Evolutionary conservation across 257 asterid species (phyloP), one percentile per base, ranked within the genome.

Genomic region (Coffea eugenioides): DNA sequence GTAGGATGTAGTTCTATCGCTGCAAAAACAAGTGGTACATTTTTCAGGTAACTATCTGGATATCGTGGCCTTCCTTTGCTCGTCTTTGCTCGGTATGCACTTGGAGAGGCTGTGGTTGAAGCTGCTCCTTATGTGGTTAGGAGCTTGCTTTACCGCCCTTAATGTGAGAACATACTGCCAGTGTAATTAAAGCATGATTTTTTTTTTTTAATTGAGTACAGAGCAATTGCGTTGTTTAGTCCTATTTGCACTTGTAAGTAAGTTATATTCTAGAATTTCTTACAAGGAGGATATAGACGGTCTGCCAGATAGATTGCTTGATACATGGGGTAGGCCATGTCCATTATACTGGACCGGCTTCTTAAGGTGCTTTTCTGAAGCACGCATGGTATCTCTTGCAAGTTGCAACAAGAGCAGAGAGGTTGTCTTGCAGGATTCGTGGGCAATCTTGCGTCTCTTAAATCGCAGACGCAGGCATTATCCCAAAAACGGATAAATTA

Each of bases 111-210:
- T 71, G 10, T n/a, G 15, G 68, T 45, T 52, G 57, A 67, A 66
- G 74, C 66, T 45, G 73, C 59, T 23, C 75, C 23, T 68, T 14
- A 52, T 36, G 54, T 21, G n/a, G 31, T n/a, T 48, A 3, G 45
- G 78, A 43, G 46, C 75, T 51, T 51, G 69, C 45, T 61, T 16
- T 54, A 39, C 46, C 4, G 76, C 49, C 69, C 46, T 39, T 39
- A 11, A 41, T 57, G 74, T 61, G 68, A 39, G 51, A 54, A 67
- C 7, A 25, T 45, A 18, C 66, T 71, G 45, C 73, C 31, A 1
- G 20, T 79, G 82, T 72, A 79, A 59, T 48, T 74, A 51, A 39
- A 64, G 65, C 52, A 21, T 73, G 7, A 64, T 36, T 51, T 77
- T 13, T 8, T 25, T 73, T 69, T 54, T 20, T 14, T 2, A 39